phyloP scores from a whole-genome alignment of 2,329 filamentous ascomycete genomes.

The Catunica adiposa region DNA sequence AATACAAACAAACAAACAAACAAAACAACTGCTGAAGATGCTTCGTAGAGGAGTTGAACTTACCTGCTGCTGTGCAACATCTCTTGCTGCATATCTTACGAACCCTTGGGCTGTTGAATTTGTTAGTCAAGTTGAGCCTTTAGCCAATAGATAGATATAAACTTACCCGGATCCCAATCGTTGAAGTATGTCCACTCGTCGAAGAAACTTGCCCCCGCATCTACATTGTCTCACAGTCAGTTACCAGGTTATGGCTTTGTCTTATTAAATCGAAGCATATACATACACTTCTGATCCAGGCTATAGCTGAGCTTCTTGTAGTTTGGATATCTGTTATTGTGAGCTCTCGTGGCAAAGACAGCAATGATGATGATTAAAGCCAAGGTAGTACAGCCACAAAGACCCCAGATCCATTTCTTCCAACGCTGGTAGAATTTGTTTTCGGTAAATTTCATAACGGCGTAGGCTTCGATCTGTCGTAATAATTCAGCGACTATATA shows the following conservation, averaged over 20 bases:
- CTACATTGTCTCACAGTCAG: conserved; percentile 21
- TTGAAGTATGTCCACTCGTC: conserved; percentile 38
- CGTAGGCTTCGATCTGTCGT: not conserved
- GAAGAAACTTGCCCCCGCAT: conserved; percentile 34
- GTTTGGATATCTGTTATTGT: conserved; percentile 3
- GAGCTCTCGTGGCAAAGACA: not conserved
- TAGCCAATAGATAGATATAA: not conserved
- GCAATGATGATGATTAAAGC: not conserved
- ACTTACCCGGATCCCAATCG: conserved; percentile 31
- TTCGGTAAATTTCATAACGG: not conserved
- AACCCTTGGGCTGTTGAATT: not conserved
- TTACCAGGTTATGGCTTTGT: not conserved
- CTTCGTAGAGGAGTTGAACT: no score
- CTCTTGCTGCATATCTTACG: not conserved
- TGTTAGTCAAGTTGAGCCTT: no score
- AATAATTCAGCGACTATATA: not conserved
- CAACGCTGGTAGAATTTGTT: conserved; percentile 2
- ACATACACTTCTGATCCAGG: conserved; percentile 2
- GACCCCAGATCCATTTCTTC: conserved; percentile 3
- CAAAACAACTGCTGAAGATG: no score
- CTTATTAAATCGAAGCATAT: not conserved
- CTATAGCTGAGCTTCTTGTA: not conserved
- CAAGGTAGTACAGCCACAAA: not conserved
- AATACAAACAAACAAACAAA: no score
- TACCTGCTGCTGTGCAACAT: not conserved